phyloP scores from a whole-genome alignment of 108 stramenopile genomes.

The Hondaea fermentalgiana region DNA sequence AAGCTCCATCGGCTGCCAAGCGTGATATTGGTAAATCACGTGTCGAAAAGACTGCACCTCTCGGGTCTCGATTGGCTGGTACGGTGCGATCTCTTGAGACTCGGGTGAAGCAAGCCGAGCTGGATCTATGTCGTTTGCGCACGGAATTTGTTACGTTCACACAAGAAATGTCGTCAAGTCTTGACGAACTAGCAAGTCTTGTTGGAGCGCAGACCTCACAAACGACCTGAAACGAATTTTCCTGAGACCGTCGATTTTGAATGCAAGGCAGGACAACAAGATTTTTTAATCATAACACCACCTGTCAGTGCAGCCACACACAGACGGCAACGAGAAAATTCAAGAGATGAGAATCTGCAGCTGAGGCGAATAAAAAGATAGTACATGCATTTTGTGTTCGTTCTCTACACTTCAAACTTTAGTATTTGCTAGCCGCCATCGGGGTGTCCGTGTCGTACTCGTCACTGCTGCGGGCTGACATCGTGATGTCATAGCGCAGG shows the following conservation, averaged over 20 bases:
- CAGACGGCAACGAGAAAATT: too few species aligned
- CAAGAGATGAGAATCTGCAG: too few species aligned
- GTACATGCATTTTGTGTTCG: too few species aligned
- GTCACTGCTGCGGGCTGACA: neutral
- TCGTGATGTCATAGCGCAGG: neutral
- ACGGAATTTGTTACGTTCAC: neutral
- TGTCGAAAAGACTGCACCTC: neutral
- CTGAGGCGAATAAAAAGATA: too few species aligned
- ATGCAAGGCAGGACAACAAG: too few species aligned
- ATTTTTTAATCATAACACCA: too few species aligned
- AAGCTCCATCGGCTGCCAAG: neutral
- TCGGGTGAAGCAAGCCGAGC: neutral
- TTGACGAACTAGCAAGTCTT: neutral
- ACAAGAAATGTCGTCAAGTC: neutral
- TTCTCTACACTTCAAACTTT: too few species aligned
- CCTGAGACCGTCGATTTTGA: too few species aligned
- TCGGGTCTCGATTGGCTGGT: neutral
- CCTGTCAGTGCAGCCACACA: too few species aligned
- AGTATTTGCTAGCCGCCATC: too few species aligned
- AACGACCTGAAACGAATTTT: too few species aligned
- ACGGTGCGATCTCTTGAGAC: neutral
- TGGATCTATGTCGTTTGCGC: neutral
- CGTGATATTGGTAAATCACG: neutral
- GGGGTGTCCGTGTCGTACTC: neutral
- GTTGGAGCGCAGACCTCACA: neutral